phyloP scores from a whole-genome alignment of 2,329 filamentous ascomycete genomes.

The Cordyceps fumosorosea region DNA sequence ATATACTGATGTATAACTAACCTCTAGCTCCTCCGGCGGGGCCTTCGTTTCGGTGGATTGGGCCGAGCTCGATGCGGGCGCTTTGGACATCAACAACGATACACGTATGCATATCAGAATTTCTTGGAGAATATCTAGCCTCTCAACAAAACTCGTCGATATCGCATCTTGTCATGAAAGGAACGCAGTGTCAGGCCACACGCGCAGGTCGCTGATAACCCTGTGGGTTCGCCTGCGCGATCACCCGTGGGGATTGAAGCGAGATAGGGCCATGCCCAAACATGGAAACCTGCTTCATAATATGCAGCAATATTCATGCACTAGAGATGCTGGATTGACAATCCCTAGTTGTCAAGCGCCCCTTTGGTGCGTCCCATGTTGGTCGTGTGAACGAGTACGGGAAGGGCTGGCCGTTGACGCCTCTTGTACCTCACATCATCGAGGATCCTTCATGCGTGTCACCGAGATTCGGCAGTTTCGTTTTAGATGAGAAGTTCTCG shows the following conservation, averaged over 20 bases:
- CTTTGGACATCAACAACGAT: background rate
- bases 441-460: background rate
- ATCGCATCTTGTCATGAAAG: background rate
- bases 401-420: background rate
- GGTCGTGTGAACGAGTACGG: background rate
- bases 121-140: background rate
- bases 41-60: background rate
- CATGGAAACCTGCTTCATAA: background rate
- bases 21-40: background rate
- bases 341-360: too few relatives aligned
- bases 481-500: background rate
- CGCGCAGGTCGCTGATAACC: background rate
- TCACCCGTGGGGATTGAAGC: background rate
- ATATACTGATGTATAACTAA: background rate
- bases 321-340: background rate
- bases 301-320: background rate
- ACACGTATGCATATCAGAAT: background rate
- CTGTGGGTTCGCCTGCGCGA: background rate
- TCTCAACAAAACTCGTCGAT: background rate
- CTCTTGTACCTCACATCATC: background rate
- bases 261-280: background rate
- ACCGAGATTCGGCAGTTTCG: background rate
- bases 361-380: conserved; percentile 3
- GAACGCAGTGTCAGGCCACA: background rate
- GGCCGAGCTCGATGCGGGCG: background rate